Percentiles rank a stretch among this genome's conserved stretches.
Evolutionary conservation across 495 filamentous ascomycete species (phyloP).

Genomic region (Neurospora sp.): DNA sequence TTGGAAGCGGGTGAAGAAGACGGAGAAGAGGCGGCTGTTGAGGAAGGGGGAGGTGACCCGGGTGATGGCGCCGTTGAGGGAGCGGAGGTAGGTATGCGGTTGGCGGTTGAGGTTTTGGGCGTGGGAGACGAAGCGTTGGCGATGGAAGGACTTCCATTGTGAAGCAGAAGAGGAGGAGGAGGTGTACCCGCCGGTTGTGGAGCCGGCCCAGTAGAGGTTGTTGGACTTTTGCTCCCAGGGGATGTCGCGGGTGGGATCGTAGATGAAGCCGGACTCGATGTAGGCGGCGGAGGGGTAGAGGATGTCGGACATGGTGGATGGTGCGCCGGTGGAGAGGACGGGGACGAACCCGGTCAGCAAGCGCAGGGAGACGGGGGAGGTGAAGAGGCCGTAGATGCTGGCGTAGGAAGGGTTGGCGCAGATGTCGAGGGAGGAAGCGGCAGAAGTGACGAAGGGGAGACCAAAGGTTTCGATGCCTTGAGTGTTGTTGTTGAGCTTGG

Average conservation of each 20-base stretch:
- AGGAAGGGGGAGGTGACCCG: slow-evolving; percentile 6
- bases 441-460: slow-evolving; percentile 18
- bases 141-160: slow-evolving; percentile 32
- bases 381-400: slow-evolving; percentile 19
- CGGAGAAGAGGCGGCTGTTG: slow-evolving; percentile 7
- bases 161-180: slow-evolving; percentile 2
- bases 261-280: slow-evolving; percentile 19
- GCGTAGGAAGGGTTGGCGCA: slow-evolving; percentile 22
- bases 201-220: slow-evolving; percentile 41
- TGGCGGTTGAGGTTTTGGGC: slow-evolving; percentile 22
- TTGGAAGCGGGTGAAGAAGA: slow-evolving; percentile 3
- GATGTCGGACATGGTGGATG: slow-evolving; percentile 28
- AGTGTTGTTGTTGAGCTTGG: not conserved
- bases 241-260: slow-evolving; percentile 26
- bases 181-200: slow-evolving; percentile 37
- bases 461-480: slow-evolving; percentile 8
- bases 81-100: slow-evolving; percentile 10
- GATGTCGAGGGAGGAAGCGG: slow-evolving; percentile 9
- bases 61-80: not conserved
- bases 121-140: slow-evolving; percentile 38
- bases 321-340: slow-evolving; percentile 27
- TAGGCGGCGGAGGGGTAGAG: slow-evolving; percentile 29
- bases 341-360: slow-evolving; percentile 22
- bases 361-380: slow-evolving; percentile 17
- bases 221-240: slow-evolving; percentile 32